Percentiles rank a stretch among this genome's conserved stretches.
Evolutionary conservation across 768 basidiomycete species (phyloP).

Genomic region (Coprinopsis cinerea): DNA sequence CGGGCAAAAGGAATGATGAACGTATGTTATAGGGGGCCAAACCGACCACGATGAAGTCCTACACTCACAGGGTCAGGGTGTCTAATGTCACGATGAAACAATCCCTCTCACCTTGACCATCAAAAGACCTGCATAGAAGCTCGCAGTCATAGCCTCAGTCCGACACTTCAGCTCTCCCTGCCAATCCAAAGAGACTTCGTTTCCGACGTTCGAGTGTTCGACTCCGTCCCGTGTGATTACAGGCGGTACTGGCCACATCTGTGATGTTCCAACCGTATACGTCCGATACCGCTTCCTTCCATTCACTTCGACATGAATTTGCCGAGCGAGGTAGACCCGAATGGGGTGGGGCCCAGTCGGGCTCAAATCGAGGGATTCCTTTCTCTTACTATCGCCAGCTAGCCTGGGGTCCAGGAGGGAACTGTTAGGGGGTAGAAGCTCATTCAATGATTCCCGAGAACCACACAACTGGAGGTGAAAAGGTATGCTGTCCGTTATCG

Average conservation of each 20-base stretch:
- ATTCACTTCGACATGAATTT: slow-evolving; percentile 34
- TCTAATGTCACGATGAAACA: not conserved
- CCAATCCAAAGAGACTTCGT: slow-evolving; percentile 44
- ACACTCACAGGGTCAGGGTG: slow-evolving; percentile 1
- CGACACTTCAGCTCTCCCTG: slow-evolving; percentile 44
- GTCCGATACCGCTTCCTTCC: slow-evolving; percentile 32
- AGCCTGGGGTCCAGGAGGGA: slow-evolving; percentile 15
- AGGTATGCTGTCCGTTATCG: slow-evolving; percentile 45
- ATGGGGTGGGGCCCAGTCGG: slow-evolving; percentile 11
- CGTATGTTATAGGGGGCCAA: slow-evolving; percentile 40
- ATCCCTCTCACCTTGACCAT: slow-evolving; percentile 40
- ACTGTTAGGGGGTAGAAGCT: slow-evolving; percentile 30
- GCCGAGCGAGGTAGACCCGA: slow-evolving; percentile 33
- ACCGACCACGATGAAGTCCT: slow-evolving; percentile 54
- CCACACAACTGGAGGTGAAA: slow-evolving; percentile 53
- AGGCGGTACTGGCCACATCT: slow-evolving; percentile 32
- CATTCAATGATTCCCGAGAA: slow-evolving; percentile 36
- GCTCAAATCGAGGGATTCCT: not conserved
- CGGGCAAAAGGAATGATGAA: slow-evolving; percentile 34
- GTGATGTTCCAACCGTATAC: slow-evolving; percentile 38
- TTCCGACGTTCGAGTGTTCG: slow-evolving; percentile 5
- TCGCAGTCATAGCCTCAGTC: slow-evolving; percentile 32
- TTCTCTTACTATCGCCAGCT: not conserved
- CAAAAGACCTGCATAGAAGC: slow-evolving; percentile 40
- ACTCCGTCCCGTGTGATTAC: slow-evolving; percentile 9